A percentile compares a stretch with the other conserved stretches of the same genome.
Conservation (phyloP, 2,329 filamentous ascomycete genomes). For the Trichoderma breve region DNA sequence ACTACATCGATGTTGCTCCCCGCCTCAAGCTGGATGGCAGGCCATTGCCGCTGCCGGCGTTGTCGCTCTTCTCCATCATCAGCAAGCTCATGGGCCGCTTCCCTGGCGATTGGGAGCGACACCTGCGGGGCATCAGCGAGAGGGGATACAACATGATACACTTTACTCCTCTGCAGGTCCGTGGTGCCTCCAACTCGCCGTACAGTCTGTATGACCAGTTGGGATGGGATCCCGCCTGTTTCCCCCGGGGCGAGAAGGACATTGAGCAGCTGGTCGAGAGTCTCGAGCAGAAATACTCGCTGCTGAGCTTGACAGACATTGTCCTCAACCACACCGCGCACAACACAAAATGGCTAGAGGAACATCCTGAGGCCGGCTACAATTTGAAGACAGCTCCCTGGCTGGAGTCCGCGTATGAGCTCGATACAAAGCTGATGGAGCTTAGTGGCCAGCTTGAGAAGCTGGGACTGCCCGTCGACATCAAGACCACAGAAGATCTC, state of each 20-base stretch:
- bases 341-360: conserved; percentile 90
- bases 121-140: conserved; percentile 82
- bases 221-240: conserved; percentile 75
- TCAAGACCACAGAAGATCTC: conserved; percentile 70
- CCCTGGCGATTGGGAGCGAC: conserved; percentile 84
- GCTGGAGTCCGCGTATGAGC: conserved; percentile 62
- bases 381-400: conserved; percentile 86
- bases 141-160: conserved; percentile 99
- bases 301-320: conserved; percentile 90
- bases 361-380: conserved; percentile 94
- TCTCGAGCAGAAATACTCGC: conserved; percentile 79
- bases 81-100: conserved; percentile 98
- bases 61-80: conserved; percentile 90
- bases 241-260: conserved; percentile 82
- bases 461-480: conserved; percentile 71
- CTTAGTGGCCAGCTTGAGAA: conserved; percentile 71
- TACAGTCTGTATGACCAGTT: conserved; percentile 96
- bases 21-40: conserved; percentile 70
- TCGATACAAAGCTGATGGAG: conserved; percentile 65
- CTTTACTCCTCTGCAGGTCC: conserved; percentile 88
- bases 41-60: conserved; percentile 75
- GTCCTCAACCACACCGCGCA: conserved; percentile 98
- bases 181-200: conserved; percentile 89
- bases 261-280: conserved; percentile 72
- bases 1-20: conserved; percentile 94